These are phyloP conservation scores for Kurtzmaniella cleridarum DNA, from an alignment of 805 yeast species.

Conservation along the genomic window DNA sequence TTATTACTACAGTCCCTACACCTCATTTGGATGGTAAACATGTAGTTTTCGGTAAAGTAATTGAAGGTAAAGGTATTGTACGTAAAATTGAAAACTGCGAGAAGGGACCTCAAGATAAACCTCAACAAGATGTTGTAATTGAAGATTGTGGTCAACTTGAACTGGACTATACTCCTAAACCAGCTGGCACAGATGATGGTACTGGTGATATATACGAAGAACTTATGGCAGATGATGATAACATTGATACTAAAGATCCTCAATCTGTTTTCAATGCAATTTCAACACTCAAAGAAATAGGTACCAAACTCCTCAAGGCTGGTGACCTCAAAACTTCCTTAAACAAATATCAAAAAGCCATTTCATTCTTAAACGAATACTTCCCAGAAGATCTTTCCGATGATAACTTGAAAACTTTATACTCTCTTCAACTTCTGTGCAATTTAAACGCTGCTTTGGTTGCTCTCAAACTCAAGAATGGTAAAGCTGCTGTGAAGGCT, in stretches of 20 bases:
- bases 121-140: conserved; percentile 64
- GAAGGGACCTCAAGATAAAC: conserved; percentile 66
- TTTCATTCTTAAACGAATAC: conserved; percentile 62
- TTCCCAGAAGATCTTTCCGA: conserved; percentile 64
- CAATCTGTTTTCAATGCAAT: conserved; percentile 65
- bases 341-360: conserved; percentile 69
- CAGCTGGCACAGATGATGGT: conserved; percentile 57
- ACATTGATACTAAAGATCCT: conserved; percentile 54
- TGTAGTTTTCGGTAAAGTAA: conserved; percentile 90
- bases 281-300: conserved; percentile 63
- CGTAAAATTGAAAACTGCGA: conserved; percentile 69
- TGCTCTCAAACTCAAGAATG: conserved; percentile 57
- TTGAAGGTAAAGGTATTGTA: conserved; percentile 74
- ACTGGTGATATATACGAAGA: conserved; percentile 84
- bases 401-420: conserved; percentile 45
- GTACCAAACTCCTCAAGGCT: conserved; percentile 68
- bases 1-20: conserved; percentile 86
- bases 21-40: conserved; percentile 96
- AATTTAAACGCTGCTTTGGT: conserved; percentile 71
- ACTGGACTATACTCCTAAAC: conserved; percentile 48
- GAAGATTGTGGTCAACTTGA: conserved; percentile 76
- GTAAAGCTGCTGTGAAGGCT: conserved; percentile 49
- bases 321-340: conserved; percentile 54
- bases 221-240: conserved; percentile 65
- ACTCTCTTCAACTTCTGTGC: conserved; percentile 56